Evolutionary conservation across 1,139 yeast species (phyloP).

Genomic region (Lodderomyces jiufengensis): DNA sequence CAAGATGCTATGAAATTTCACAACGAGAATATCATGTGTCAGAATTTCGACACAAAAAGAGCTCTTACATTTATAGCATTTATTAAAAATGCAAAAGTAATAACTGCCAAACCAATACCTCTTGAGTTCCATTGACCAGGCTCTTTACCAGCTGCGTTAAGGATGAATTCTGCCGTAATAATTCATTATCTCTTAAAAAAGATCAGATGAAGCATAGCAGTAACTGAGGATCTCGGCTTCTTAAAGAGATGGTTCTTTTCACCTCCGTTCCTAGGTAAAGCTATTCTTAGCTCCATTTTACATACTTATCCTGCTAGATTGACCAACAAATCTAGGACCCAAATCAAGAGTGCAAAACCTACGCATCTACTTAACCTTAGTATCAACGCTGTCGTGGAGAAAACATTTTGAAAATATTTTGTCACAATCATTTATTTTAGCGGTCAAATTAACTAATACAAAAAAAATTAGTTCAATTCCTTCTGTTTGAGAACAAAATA

Average conservation of each 20-base stretch:
- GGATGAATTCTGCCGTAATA: conserved; percentile 47
- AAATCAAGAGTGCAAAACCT: conserved; percentile 66
- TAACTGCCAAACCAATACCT: conserved; percentile 70
- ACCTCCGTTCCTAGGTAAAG: conserved; percentile 84
- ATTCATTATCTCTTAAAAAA: conserved; percentile 84
- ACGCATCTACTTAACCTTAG: conserved; percentile 68
- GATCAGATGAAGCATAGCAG: conserved; percentile 72
- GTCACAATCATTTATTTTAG: too few species aligned
- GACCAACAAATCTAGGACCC: conserved; percentile 70
- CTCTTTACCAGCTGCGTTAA: conserved; percentile 69
- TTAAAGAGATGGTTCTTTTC: conserved; percentile 75
- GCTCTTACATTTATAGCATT: conserved; percentile 60
- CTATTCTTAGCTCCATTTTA: conserved; percentile 81
- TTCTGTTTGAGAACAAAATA: too few species aligned
- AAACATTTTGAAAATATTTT: too few species aligned
- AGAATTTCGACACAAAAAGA: too few species aligned
- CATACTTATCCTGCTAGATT: conserved; percentile 73
- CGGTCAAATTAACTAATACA: too few species aligned
- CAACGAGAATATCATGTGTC: too few species aligned
- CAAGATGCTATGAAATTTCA: too few species aligned
- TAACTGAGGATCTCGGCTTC: conserved; percentile 65
- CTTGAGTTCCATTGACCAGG: conserved; percentile 73
- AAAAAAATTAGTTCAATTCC: too few species aligned
- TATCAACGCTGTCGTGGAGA: conserved; percentile 78
- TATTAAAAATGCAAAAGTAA: conserved; percentile 66